Percentiles rank a stretch among this genome's conserved stretches.
Evolutionary conservation across 1,139 yeast genomes (phyloP).

Genomic region (Trichomonascaceae sp.): DNA sequence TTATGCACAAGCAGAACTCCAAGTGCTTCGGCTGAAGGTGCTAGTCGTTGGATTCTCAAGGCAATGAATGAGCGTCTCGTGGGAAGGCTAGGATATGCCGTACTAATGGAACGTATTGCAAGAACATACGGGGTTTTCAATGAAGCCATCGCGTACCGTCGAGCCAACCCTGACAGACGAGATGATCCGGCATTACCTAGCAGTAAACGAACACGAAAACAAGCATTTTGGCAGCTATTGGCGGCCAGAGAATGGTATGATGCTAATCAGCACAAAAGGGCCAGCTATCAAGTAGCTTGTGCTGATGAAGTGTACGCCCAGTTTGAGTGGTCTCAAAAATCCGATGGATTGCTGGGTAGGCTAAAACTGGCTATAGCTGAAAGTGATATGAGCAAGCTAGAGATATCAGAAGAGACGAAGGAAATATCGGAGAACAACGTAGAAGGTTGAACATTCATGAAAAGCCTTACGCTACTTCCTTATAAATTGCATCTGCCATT

Average conservation of each 20-base stretch:
- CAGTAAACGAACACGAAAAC: conserved; percentile 52
- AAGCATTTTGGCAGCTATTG: conserved; percentile 71
- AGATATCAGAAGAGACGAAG: background rate
- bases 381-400: background rate
- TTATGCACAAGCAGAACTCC: conserved; percentile 27
- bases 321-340: conserved; percentile 28
- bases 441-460: background rate
- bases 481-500: conserved; percentile 76
- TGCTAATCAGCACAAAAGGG: conserved; percentile 19
- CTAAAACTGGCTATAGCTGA: conserved; percentile 8
- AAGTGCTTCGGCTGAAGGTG: conserved; percentile 31
- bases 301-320: conserved; percentile 20
- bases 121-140: conserved; percentile 35
- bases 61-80: conserved; percentile 32
- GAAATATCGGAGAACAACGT: conserved; percentile 1
- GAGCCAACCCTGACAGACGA: conserved; percentile 14
- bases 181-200: conserved; percentile 29
- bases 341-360: conserved; percentile 19
- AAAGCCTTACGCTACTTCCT: conserved; percentile 16
- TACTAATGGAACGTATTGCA: conserved; percentile 46
- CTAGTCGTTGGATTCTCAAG: conserved; percentile 34
- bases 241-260: conserved; percentile 70
- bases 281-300: conserved; percentile 24
- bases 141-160: conserved; percentile 11
- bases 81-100: conserved; percentile 37